Conservation (phyloP, 257 asterid genomes). For the Gentiana dahurica region DNA sequence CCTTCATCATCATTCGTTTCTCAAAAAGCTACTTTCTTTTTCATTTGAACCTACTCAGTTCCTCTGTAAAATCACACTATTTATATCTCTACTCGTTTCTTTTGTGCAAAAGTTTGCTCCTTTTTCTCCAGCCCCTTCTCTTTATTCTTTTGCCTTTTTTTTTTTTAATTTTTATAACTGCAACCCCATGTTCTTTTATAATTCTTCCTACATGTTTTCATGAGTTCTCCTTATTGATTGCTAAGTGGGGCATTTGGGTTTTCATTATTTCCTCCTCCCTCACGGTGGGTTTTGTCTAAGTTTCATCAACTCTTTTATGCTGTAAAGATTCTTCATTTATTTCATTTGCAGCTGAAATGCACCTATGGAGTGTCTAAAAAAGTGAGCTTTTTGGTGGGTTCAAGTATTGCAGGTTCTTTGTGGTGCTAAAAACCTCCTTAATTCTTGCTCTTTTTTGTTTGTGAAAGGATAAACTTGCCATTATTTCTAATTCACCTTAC, state of each 20-base stretch:
- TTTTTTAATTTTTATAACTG: background rate
- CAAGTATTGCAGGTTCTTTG: slow-evolving; percentile 11
- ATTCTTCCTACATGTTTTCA: background rate
- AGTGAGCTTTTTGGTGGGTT: slow-evolving; percentile 12
- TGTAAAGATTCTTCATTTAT: background rate
- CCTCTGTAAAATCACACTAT: background rate
- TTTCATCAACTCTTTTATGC: slow-evolving; percentile 5
- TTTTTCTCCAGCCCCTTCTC: background rate
- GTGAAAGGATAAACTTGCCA: background rate
- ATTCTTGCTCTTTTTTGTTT: background rate
- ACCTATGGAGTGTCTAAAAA: slow-evolving; percentile 18
- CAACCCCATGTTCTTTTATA: background rate
- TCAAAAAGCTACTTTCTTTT: background rate
- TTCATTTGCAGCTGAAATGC: slow-evolving; percentile 10
- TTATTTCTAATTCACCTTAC: slow-evolving; percentile 5
- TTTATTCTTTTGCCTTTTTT: background rate
- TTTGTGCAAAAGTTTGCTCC: slow-evolving; percentile 3
- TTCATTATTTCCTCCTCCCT: background rate
- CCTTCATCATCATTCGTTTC: slow-evolving; percentile 8
- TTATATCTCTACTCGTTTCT: slow-evolving; percentile 2
- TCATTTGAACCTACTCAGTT: background rate
- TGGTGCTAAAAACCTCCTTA: slow-evolving; percentile 4
- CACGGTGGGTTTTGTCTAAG: background rate
- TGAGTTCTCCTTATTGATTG: background rate
- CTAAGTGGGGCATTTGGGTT: background rate